Evolutionary conservation across 2,329 filamentous ascomycete species (phyloP).

Genomic region (Paracorniculantispora psalliotae): DNA sequence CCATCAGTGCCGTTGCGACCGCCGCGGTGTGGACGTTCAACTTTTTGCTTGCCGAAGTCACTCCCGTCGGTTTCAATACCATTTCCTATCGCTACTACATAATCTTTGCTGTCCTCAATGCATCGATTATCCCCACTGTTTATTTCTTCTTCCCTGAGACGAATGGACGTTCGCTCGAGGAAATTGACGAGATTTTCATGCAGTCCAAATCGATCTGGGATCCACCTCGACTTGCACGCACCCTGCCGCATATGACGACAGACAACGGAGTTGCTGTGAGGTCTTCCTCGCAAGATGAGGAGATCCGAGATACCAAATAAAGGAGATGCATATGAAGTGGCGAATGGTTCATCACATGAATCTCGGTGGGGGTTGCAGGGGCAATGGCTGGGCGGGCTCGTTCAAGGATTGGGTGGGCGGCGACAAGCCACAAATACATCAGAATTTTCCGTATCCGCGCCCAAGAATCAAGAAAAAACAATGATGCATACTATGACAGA

Average conservation of each 20-base stretch:
- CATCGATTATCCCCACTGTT: conserved; percentile 35
- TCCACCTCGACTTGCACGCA: conserved; percentile 9
- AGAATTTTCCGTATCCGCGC: not conserved
- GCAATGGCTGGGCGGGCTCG: not conserved
- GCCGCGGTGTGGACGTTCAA: conserved; percentile 18
- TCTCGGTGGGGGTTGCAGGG: not conserved
- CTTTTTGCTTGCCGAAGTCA: conserved; percentile 52
- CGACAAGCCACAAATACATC: not conserved
- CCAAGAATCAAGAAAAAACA: not conserved
- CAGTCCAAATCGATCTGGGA: conserved; percentile 15
- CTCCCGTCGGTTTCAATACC: conserved; percentile 55
- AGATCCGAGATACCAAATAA: conserved; percentile 1
- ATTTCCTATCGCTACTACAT: conserved; percentile 43
- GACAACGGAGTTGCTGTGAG: not conserved
- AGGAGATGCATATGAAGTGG: not conserved
- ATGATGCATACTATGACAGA: not conserved
- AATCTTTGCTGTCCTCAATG: conserved; percentile 39
- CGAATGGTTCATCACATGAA: not conserved
- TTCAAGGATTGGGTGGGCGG: not conserved
- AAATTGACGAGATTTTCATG: conserved; percentile 46
- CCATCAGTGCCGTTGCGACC: conserved; percentile 48
- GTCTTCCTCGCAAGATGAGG: not conserved
- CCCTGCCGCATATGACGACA: conserved; percentile 5
- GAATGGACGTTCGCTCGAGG: conserved; percentile 48
- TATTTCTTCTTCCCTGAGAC: conserved; percentile 43